A percentile compares a stretch with the other conserved stretches of the same genome.
These are phyloP conservation scores for Pneumocystis jirovecii DNA, from an alignment of 1,139 yeast species.

Conservation along the genomic window DNA sequence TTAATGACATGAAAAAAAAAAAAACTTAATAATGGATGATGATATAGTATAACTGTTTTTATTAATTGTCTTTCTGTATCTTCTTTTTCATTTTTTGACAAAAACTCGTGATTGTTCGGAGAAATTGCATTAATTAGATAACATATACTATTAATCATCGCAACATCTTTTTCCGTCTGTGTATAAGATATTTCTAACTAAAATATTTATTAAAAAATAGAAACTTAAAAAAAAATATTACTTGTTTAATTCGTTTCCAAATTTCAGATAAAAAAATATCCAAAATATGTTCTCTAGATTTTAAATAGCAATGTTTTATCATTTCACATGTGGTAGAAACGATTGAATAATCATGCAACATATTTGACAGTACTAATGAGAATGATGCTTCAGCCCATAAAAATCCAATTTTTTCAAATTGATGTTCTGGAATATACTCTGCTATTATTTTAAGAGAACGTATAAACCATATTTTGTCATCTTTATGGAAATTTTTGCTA, in stretches of 20 bases:
- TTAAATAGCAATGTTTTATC: neutral
- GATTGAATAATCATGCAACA: neutral
- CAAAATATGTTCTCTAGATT: neutral
- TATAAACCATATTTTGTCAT: conserved; percentile 5
- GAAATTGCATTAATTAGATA: neutral
- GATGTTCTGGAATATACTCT: neutral
- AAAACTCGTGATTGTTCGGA: conserved; percentile 2
- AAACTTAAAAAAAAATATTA: conserved; percentile 15
- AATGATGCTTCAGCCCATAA: conserved; percentile 3
- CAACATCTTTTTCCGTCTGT: neutral
- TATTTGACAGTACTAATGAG: neutral
- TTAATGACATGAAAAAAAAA: conserved; percentile 31
- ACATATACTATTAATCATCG: conserved; percentile 30
- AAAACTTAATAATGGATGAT: conserved; percentile 28
- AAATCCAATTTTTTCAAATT: neutral
- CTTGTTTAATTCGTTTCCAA: conserved; percentile 11
- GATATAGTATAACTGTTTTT: conserved; percentile 39
- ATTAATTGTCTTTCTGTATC: conserved; percentile 31
- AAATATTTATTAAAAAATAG: conserved; percentile 16
- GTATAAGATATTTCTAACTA: conserved; percentile 29
- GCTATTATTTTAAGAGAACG: conserved; percentile 2
- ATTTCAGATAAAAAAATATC: conserved; percentile 7
- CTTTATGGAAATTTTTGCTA: neutral
- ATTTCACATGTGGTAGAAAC: neutral
- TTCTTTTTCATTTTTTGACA: conserved; percentile 19